Conservation (phyloP, 345 rosid species). For the Brassica nigra region DNA sequence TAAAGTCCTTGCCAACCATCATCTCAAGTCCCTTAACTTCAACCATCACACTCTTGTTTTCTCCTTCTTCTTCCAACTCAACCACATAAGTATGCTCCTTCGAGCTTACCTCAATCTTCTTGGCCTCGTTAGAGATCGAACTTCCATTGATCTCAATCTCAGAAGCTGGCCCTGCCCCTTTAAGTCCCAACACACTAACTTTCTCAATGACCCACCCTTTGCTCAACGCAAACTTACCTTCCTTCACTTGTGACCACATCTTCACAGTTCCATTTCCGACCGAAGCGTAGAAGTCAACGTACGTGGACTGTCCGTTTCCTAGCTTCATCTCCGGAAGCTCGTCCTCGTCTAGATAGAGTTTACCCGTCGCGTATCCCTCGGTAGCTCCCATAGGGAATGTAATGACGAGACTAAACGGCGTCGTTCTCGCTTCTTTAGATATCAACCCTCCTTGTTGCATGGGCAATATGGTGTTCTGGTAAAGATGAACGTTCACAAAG, state of each 20-base stretch:
- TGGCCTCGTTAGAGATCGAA: conserved; percentile 14
- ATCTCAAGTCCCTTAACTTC: conserved; percentile 60
- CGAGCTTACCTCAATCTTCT: conserved; percentile 42
- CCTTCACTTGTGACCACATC: conserved; percentile 81
- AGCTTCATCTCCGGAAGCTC: conserved; percentile 94
- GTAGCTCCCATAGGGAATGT: conserved; percentile 71
- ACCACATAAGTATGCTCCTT: conserved; percentile 49
- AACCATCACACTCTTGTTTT: conserved; percentile 57
- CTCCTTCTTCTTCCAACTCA: conserved; percentile 43
- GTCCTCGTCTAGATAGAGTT: conserved; percentile 73
- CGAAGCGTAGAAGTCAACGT: conserved; percentile 65
- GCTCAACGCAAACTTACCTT: conserved; percentile 68
- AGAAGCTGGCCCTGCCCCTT: conserved; percentile 46
- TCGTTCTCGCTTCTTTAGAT: conserved; percentile 77
- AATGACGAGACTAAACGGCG: conserved; percentile 78
- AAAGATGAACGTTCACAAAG: conserved; percentile 79
- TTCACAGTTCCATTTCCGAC: conserved; percentile 59
- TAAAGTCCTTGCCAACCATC: conserved; percentile 71
- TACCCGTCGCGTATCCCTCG: conserved; percentile 73
- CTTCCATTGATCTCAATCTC: conserved; percentile 57
- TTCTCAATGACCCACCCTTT: conserved; percentile 78
- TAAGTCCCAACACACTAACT: conserved; percentile 70
- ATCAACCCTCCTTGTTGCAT: conserved; percentile 91
- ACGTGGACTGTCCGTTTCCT: conserved; percentile 66
- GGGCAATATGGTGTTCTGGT: conserved; percentile 78